Evolutionary conservation across 257 asterid species (phyloP).

Genomic region (Nicotiana tabacum): DNA sequence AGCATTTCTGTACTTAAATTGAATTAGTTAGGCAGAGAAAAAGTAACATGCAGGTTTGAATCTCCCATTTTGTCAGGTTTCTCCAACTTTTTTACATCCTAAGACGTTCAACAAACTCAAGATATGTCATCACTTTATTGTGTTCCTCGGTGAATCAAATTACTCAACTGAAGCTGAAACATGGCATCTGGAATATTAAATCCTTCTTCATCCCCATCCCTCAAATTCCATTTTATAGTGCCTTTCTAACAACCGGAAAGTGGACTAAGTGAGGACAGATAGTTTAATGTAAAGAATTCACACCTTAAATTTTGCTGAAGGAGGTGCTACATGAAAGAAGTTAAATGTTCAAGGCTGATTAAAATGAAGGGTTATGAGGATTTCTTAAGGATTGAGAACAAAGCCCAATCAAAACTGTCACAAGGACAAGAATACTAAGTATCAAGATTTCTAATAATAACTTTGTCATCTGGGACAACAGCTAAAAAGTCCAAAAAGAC

Average conservation of each 20-base stretch:
- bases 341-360: neutral
- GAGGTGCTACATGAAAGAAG: neutral
- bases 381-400: constrained; percentile 2
- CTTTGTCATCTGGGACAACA: too few species aligned
- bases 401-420: neutral
- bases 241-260: neutral
- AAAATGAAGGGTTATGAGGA: neutral
- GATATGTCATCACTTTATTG: neutral
- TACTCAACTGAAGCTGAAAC: neutral
- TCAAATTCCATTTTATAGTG: neutral
- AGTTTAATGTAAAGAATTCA: neutral
- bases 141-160: neutral
- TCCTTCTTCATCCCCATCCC: neutral
- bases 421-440: neutral
- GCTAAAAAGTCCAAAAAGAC: too few species aligned
- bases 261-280: neutral
- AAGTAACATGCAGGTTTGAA: neutral
- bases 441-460: too few species aligned
- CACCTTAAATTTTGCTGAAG: neutral
- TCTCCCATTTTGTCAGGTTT: neutral
- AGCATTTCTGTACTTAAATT: neutral
- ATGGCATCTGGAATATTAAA: neutral
- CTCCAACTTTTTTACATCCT: neutral
- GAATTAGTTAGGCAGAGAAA: neutral
- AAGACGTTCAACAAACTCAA: neutral